Evolutionary conservation across 2,329 filamentous ascomycete genomes (phyloP), one percentile per base, ranked within the genome.

Genomic region (Monilinia aucupariae): DNA sequence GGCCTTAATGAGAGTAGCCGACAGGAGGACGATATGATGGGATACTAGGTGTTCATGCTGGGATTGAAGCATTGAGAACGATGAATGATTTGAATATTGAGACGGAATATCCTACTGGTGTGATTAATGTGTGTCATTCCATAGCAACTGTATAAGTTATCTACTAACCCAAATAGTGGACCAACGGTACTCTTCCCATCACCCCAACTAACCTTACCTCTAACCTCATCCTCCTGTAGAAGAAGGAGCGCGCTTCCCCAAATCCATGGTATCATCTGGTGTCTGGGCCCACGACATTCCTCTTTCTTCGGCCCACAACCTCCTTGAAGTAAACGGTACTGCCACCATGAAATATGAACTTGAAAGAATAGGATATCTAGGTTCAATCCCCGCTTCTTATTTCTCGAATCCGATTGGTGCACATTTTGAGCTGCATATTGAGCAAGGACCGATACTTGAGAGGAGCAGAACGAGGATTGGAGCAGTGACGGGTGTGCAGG

Each of bases 381-480:
- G 89, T 17, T 68, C 75, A 0, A 75, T 79, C 0, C 79, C 81
- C 10, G 82, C 83, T 27, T 84, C 79, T 60, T 79, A 87, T 72
- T 78, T 81, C 65, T 77, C 79, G 39, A 83, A 81, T 20, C 88
- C 87, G 0, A 85, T 92, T 75, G 87, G 84, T 0, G 89, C 88
- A 0, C 89, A 93, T 74, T 92, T 93, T 70, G 90, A 93, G 74
- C 80, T 94, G 12, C 90, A 94, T 71, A 93, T 93, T 60, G 91
- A 96, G 73, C 91, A 96, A 73, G 90, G 90, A 0, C 89, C 90
- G 0, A 83, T 91, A 41, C 80, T 96, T 0, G 86, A 92, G 70
- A 80, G 80, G 20, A 79, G 82, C 34, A 76, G 80, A 32, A 81
- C 85, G 67, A 85, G 85, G 61, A 81, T 93, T 59, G 86, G 87